A percentile compares a stretch with the other conserved stretches of the same genome.
phyloP scores from a whole-genome alignment of 2,329 filamentous ascomycete species.

The Periglandula ipomoeae region DNA sequence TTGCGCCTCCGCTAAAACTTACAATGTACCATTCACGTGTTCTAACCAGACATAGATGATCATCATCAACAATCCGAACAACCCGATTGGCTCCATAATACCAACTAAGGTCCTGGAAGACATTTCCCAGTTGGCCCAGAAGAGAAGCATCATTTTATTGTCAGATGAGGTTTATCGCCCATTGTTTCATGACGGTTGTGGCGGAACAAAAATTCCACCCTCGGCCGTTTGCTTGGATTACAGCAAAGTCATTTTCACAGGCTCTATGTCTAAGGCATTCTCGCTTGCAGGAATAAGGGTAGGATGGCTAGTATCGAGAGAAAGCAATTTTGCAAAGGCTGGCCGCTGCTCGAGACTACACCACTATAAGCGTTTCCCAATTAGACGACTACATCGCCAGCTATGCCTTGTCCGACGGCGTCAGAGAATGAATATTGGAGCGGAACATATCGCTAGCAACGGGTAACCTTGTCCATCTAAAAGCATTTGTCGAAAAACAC shows the following conservation, averaged over 20 bases:
- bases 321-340: constrained; percentile 52
- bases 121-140: constrained; percentile 54
- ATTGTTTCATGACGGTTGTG: constrained; percentile 42
- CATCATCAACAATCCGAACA: constrained; percentile 65
- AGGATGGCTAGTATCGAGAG: constrained; percentile 71
- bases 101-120: constrained; percentile 49
- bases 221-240: constrained; percentile 61
- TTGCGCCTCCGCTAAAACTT: neutral
- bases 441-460: constrained; percentile 35
- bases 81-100: constrained; percentile 68
- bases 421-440: constrained; percentile 32
- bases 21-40: neutral
- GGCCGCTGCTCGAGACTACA: constrained; percentile 65
- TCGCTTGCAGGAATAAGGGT: constrained; percentile 71
- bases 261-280: constrained; percentile 81
- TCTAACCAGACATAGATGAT: constrained; percentile 38
- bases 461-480: constrained; percentile 1
- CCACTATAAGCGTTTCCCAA: constrained; percentile 76
- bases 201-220: constrained; percentile 55
- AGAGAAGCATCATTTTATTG: constrained; percentile 56
- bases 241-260: constrained; percentile 59
- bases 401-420: constrained; percentile 54
- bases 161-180: constrained; percentile 80
- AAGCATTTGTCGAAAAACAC: constrained; percentile 2
- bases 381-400: constrained; percentile 71